Percentiles rank a stretch among this genome's conserved stretches.
Evolutionary conservation across 2,329 filamentous ascomycete genomes (phyloP).

Genomic region (Myriangium duriaei): DNA sequence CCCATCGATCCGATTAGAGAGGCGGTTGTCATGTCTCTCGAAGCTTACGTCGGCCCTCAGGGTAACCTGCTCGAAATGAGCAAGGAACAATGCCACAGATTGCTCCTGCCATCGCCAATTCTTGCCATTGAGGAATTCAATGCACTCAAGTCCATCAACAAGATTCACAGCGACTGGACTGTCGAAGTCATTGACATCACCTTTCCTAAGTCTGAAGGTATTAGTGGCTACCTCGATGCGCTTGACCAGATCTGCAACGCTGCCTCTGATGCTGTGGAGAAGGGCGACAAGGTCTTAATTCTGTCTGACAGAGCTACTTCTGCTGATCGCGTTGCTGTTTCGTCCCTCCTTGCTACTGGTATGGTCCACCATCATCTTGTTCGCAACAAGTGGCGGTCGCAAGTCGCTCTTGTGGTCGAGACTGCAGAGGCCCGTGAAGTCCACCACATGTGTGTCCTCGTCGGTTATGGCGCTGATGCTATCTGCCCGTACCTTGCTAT

Average conservation of each 20-base stretch:
- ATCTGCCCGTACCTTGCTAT: constrained; percentile 91
- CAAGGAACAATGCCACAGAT: constrained; percentile 69
- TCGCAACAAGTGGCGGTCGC: constrained; percentile 87
- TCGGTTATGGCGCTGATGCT: constrained; percentile 89
- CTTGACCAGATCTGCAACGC: constrained; percentile 81
- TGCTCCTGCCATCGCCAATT: constrained; percentile 78
- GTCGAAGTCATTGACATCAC: constrained; percentile 87
- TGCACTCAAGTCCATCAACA: constrained; percentile 63
- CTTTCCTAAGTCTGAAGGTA: constrained; percentile 74
- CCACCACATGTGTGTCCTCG: constrained; percentile 95
- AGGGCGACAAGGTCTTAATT: constrained; percentile 72
- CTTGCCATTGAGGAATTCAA: constrained; percentile 87
- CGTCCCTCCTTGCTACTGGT: constrained; percentile 73
- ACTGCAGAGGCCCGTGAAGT: constrained; percentile 94
- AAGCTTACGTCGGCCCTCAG: constrained; percentile 92
- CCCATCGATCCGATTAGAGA: constrained; percentile 95
- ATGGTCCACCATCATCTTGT: constrained; percentile 94
- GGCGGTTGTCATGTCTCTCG: constrained; percentile 94
- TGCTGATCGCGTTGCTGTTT: constrained; percentile 71
- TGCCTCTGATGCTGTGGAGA: constrained; percentile 70
- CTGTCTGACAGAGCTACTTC: constrained; percentile 81
- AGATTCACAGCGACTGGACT: constrained; percentile 65
- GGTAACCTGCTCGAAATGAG: constrained; percentile 94
- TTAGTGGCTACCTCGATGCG: constrained; percentile 73
- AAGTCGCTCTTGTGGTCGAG: constrained; percentile 77